Conservation (phyloP, 1,284 basidiomycete species). For the Pterula multifida region DNA sequence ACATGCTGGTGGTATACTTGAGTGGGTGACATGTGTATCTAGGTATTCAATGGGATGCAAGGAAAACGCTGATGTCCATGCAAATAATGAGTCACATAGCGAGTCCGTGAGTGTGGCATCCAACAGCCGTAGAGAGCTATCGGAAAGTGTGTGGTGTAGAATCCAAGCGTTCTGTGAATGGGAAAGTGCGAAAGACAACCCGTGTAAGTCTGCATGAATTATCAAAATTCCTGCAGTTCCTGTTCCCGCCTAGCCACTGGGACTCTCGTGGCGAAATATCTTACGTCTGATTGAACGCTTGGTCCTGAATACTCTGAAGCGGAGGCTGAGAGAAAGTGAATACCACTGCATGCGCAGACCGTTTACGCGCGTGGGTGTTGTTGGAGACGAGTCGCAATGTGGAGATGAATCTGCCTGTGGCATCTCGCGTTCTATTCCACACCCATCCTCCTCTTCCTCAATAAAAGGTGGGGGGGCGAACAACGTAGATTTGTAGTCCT, state of each 20-base stretch:
- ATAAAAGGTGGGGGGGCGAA: background rate
- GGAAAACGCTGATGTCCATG: background rate
- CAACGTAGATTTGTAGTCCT: background rate
- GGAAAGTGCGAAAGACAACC: background rate
- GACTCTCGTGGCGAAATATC: background rate
- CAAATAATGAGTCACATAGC: background rate
- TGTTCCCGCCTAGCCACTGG: background rate
- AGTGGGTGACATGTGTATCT: too few species aligned
- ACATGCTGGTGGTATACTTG: too few species aligned
- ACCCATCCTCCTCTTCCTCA: background rate
- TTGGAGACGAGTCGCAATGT: background rate
- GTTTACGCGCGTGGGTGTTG: background rate
- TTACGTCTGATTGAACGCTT: background rate
- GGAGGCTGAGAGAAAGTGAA: background rate
- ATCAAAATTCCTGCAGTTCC: too few species aligned
- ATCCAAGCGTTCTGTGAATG: background rate
- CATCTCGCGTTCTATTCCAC: background rate
- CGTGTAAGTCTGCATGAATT: background rate
- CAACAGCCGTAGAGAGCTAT: background rate
- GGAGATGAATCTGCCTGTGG: background rate
- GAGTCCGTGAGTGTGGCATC: background rate
- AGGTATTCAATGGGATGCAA: background rate
- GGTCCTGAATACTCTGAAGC: background rate
- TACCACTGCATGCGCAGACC: background rate
- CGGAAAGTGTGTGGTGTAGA: background rate